phyloP scores from a whole-genome alignment of 257 asterid species.

The Capsicum pubescens region DNA sequence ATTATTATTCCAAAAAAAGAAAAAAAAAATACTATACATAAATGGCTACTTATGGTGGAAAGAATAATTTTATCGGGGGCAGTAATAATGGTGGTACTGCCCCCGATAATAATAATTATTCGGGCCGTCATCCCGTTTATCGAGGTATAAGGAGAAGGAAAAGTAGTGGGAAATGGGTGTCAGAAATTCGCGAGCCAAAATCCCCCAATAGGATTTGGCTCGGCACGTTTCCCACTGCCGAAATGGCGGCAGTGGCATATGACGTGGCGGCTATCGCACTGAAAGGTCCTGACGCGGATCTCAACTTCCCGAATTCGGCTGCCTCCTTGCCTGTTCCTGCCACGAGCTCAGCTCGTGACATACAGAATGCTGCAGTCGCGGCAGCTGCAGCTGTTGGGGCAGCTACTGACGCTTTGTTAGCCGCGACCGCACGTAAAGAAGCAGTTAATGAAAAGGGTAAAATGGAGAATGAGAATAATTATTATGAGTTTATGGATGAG shows the following conservation, averaged over 20 bases:
- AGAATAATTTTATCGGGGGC: slow-evolving; percentile 24
- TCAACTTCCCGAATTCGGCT: slow-evolving; percentile 41
- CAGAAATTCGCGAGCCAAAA: slow-evolving; percentile 24
- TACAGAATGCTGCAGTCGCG: slow-evolving; percentile 71
- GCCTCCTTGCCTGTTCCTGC: slow-evolving; percentile 59
- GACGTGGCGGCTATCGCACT: slow-evolving; percentile 20
- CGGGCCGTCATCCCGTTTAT: slow-evolving; percentile 49
- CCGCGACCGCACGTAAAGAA: background rate
- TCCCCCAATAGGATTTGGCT: slow-evolving; percentile 32
- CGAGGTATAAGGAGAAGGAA: slow-evolving; percentile 64
- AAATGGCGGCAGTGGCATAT: slow-evolving; percentile 26
- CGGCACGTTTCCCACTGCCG: slow-evolving; percentile 24
- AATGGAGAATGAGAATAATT: background rate
- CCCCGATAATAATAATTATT: background rate
- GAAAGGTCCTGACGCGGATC: slow-evolving; percentile 30
- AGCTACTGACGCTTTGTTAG: slow-evolving; percentile 51
- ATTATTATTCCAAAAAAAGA: background rate
- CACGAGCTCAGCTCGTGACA: slow-evolving; percentile 57
- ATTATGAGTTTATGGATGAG: slow-evolving; percentile 63
- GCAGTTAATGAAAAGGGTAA: background rate
- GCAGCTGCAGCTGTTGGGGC: slow-evolving; percentile 72
- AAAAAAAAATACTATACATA: background rate
- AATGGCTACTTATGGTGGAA: slow-evolving; percentile 45
- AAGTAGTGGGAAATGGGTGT: slow-evolving; percentile 30
- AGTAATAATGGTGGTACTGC: background rate